Evolutionary conservation across 73 alveolate species (phyloP), one percentile per base, ranked within the genome.

Genomic region (Breviolum minutum): DNA sequence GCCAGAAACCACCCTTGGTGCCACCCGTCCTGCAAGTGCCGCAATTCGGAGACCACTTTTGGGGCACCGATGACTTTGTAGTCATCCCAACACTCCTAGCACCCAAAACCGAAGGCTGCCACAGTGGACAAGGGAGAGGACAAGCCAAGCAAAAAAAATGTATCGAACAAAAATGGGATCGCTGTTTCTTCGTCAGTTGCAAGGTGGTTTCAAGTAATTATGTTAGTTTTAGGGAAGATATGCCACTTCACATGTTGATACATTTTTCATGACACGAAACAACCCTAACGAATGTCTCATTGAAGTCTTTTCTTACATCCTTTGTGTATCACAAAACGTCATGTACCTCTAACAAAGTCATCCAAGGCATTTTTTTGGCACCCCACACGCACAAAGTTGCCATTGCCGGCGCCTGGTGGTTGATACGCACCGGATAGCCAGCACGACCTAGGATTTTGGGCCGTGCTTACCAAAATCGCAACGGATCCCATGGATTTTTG

Each of bases 71-170:
- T 69, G 85, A 94, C 94, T 63, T 94, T 94, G 99, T 94, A 94
- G 85, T 94, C 99, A 30, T 94, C 99, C 99, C 99, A 94, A 63
- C 99, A 92, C 68, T 92, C 98, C 98, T 92, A 90, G 69, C 11
- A 48, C 64, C n/a, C 62, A 17, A n/a, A 64, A 16, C 48, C n/a
- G 29, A 62, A 63, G 54, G 54, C 54, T 40, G 54, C 54, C 54
- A 40, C 54, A 3, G 54, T 40, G 54, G 3, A n/a, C 19, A 30
- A 24, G n/a, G n/a, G n/a, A 40, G 54, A 40, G 54, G 54, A 40
- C 54, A 40, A 40, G 54, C 61, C 17, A 77, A 77, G 8, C 87
- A 40, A 40, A 0, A 40, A 40, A 40, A 40, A 40, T 40, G 54
- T 40, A 2, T 40, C 54, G 54, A 40, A 40, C 54, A 40, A 40